phyloP scores from a whole-genome alignment of 2,329 filamentous ascomycete species.

The Eutypella sp. region DNA sequence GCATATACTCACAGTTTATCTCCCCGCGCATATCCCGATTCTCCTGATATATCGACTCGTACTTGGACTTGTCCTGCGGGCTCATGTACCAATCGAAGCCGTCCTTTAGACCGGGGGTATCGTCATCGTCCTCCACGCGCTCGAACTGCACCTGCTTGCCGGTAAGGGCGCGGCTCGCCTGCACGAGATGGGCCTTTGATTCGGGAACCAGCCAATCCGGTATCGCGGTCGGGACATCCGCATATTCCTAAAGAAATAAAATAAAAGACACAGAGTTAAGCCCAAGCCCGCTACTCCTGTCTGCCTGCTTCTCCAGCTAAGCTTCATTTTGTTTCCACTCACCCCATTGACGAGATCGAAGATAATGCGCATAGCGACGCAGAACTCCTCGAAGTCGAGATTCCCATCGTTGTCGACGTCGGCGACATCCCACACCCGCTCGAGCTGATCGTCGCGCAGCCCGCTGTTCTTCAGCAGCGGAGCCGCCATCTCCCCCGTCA shows the following conservation, averaged over 20 bases:
- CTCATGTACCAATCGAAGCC: slow-evolving; percentile 99
- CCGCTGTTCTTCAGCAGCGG: slow-evolving; percentile 61
- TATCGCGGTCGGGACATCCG: slow-evolving; percentile 77
- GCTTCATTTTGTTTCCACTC: no score
- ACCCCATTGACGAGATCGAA: slow-evolving; percentile 97
- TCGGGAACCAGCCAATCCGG: slow-evolving; percentile 98
- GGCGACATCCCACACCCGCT: slow-evolving; percentile 93
- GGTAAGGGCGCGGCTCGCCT: slow-evolving; percentile 73
- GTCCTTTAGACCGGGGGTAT: slow-evolving; percentile 81
- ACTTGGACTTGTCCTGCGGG: slow-evolving; percentile 83
- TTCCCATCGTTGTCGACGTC: slow-evolving; percentile 97
- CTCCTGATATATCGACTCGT: slow-evolving; percentile 95
- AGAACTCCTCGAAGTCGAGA: slow-evolving; percentile 98
- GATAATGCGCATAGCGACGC: slow-evolving; percentile 95
- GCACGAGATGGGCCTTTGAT: slow-evolving; percentile 85
- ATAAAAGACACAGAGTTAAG: no score
- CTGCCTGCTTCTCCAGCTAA: no score
- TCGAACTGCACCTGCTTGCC: slow-evolving; percentile 81
- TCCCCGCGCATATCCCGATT: slow-evolving; percentile 85
- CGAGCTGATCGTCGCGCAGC: slow-evolving; percentile 71
- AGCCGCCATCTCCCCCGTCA: slow-evolving; percentile 58
- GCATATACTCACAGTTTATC: slow-evolving; percentile 61
- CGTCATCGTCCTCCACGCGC: slow-evolving; percentile 75
- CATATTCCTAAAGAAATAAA: slow-evolving; percentile 84
- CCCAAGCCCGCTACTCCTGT: no score